Evolutionary conservation across 352 stramenopile genomes (phyloP).

Genomic region (Phytophthora citrophthora): DNA sequence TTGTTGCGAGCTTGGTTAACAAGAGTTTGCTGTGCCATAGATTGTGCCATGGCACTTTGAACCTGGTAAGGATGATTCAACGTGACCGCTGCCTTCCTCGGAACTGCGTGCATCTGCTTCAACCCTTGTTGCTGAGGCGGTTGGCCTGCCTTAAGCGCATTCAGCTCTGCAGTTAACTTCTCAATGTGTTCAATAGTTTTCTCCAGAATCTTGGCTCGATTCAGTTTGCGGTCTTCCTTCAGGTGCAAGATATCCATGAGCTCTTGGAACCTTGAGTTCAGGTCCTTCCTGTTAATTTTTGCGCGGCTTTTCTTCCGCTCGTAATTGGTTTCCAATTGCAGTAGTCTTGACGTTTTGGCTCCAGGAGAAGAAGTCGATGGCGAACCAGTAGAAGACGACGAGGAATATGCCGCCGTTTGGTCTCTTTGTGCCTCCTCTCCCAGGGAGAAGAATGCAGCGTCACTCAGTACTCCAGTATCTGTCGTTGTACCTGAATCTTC

Average conservation of each 20-base stretch:
- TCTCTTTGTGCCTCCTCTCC: constrained; percentile 15
- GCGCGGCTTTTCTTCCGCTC: constrained; percentile 76
- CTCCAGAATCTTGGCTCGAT: constrained; percentile 72
- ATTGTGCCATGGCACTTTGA: constrained; percentile 10
- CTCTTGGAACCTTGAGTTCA: constrained; percentile 72
- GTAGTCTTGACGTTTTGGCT: constrained; percentile 29
- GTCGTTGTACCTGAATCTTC: constrained; percentile 19
- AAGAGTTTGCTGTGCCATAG: constrained; percentile 10
- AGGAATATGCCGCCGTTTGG: constrained; percentile 15
- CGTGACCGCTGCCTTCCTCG: constrained; percentile 14
- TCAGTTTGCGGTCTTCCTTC: constrained; percentile 70
- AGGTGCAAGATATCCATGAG: constrained; percentile 68
- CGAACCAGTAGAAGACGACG: constrained; percentile 16
- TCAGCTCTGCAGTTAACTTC: constrained; percentile 50
- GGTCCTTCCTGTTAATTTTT: constrained; percentile 73
- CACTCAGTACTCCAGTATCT: constrained; percentile 17
- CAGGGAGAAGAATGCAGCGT: constrained; percentile 26
- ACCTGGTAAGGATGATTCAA: constrained; percentile 24
- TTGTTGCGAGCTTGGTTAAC: background rate
- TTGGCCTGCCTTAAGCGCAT: constrained; percentile 24
- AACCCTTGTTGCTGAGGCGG: constrained; percentile 4
- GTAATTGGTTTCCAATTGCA: constrained; percentile 73
- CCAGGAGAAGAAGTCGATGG: constrained; percentile 9
- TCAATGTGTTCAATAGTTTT: constrained; percentile 70
- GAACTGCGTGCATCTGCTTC: background rate